Conservation (phyloP, 345 rosid species). For the Eucalyptus pauciflora region DNA sequence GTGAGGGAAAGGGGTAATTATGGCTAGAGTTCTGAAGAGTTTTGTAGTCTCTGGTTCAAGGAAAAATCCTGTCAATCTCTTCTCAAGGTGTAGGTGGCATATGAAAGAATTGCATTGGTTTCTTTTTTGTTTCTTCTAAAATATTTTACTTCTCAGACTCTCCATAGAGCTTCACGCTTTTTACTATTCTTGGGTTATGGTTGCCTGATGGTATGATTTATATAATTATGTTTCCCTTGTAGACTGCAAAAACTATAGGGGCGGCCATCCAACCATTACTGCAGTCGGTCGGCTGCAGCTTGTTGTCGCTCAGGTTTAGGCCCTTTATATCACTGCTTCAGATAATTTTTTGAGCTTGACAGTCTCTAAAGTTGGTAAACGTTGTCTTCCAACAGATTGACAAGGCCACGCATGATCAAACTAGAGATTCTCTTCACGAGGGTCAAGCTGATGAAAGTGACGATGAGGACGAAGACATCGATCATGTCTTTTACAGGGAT, state of each 20-base stretch:
- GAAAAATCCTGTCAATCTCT: background rate
- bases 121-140: background rate
- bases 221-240: constrained; percentile 1
- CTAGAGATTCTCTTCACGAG: constrained; percentile 5
- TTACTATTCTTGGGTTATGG: background rate
- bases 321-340: background rate
- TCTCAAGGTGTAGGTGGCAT: background rate
- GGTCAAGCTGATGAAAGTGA: constrained; percentile 33
- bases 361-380: no score
- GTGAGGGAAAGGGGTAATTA: background rate
- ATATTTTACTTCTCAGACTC: background rate
- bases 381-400: constrained; percentile 36
- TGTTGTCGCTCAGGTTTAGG: constrained; percentile 56
- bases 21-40: background rate
- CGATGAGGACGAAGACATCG: constrained; percentile 41
- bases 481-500: constrained; percentile 41
- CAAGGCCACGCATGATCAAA: constrained; percentile 29
- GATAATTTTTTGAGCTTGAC: background rate
- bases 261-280: constrained; percentile 51
- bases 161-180: background rate
- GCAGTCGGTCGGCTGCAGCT: constrained; percentile 84
- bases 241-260: constrained; percentile 54
- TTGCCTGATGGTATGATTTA: background rate
- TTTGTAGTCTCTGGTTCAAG: background rate
- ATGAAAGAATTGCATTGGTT: background rate